Base-by-base conservation (phyloP, 345 rosid genomes). In the Lagerstroemia speciosa region DNA sequence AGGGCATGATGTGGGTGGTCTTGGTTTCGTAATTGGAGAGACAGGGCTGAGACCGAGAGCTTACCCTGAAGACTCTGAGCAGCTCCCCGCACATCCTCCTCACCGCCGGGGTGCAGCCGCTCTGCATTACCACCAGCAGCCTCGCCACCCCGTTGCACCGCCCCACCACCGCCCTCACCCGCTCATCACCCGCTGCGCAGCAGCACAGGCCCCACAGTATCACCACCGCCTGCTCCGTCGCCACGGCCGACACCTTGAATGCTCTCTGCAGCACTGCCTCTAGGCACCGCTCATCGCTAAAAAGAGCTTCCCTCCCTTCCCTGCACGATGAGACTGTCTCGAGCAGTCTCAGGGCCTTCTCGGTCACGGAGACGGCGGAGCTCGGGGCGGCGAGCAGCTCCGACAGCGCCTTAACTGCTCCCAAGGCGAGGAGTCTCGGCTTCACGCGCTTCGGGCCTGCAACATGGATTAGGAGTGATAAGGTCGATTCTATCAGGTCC, bases 1-100 rank as follows among this genome's bases (percentile, higher is more conserved):
- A 89, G 45, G 98, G 98, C 82, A 81, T 89, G 57, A 93, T 89
- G 77, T 91, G 98, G 66, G 94, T 93, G 36, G 97, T 87, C 67
- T 89, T 87, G 20, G 98, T 93, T n/a, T 89, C 84, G 66, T 93
- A 93, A 72, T 89, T 76, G 29, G 90, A 67, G 46, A 89, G 82
- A 52, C 82, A 84, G 2, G 29, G 60, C 0, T 50, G 55, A 26
- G 84, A 83, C 69, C 81, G 76, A 19, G 83, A 84, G 72, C 81
- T 80, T 45, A 79, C 72, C 76, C 87, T 75, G 64, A 86, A 88
- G 43, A 83, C 82, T 79, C 83, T 91, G 36, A 94, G 72, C 77
- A 94, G 38, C 71, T 94, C 98, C 7, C 79, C 74, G 22, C 87
- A 77, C 98, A 89, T 94, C 74, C 83, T 87, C 76, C 87, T 77